Evolutionary conservation across 352 stramenopile species (phyloP), one percentile per base, ranked within the genome.

Genomic region (Phytophthora chlamydospora): DNA sequence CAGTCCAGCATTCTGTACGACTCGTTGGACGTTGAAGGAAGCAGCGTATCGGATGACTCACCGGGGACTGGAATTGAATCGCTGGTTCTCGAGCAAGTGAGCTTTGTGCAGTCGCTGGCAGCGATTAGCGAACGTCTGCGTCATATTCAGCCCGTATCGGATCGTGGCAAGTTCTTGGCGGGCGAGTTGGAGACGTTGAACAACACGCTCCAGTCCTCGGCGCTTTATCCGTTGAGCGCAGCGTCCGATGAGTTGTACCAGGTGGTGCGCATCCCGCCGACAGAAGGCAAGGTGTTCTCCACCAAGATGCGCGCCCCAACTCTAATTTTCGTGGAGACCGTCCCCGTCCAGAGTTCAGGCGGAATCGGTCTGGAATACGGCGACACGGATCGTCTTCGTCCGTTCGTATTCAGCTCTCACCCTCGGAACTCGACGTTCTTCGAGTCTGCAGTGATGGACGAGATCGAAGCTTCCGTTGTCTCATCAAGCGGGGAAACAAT

Each of bases 251-350:
- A 89, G 34, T 52, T 93, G 19, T 87, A 84, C 52, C 81, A 86
- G 68, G 84, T 93, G 6, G 59, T 93, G 16, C 80, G 84, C 6
- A 84, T 93, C 24, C 80, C 84, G 27, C 81, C 80, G 7, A 85
- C 61, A 8, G 84, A 93, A 76, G 84, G 84, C 46, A 93, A 90
- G 59, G 84, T 93, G 13, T 93, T 93, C 32, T 89, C 84, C n/a
- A 93, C 84, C 8, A 93, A 93, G 70, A 90, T 90, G 79, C 81
- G 84, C 16, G 84, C 84, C 3, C 84, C 84, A 11, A 93, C 84
- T 31, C 61, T 93, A 13, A 87, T 93, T 36, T 91, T 91, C 44
- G 68, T 93, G 1, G 84, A 93, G 51, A 84, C 76, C 11, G 69
- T 91, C 21, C 81, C 81, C 34, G 73, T 93, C 8, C 68, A 89